Conservation (phyloP, 805 yeast species). For the Yamadazyma olivae region DNA sequence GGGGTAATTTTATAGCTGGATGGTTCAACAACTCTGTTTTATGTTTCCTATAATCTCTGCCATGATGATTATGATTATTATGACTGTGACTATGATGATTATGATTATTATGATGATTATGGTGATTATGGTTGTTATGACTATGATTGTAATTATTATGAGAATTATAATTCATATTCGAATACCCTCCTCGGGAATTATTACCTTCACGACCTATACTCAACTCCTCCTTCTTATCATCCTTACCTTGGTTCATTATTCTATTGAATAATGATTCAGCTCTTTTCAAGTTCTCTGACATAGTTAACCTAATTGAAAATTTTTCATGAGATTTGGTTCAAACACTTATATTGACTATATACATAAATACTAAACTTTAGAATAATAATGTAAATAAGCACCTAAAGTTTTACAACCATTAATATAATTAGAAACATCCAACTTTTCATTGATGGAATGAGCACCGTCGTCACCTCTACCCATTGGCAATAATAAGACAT, state of each 20-base stretch:
- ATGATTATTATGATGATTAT: slow-evolving; percentile 9
- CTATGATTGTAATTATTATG: slow-evolving; percentile 7
- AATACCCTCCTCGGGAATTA: no score
- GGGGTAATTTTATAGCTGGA: slow-evolving; percentile 34
- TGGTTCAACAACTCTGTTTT: slow-evolving; percentile 10
- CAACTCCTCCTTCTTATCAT: slow-evolving; percentile 8
- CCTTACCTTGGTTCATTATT: slow-evolving; percentile 37
- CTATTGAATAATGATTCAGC: slow-evolving; percentile 46
- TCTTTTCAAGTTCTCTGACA: slow-evolving; percentile 46
- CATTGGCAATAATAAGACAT: slow-evolving; percentile 89
- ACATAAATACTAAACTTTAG: slow-evolving; percentile 29
- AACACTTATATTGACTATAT: no score
- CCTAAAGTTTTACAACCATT: slow-evolving; percentile 92
- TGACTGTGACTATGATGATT: slow-evolving; percentile 8
- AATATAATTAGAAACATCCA: slow-evolving; percentile 83
- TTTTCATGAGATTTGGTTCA: slow-evolving; percentile 4
- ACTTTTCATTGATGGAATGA: slow-evolving; percentile 94
- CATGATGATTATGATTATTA: slow-evolving; percentile 6
- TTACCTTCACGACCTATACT: background rate
- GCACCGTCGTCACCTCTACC: slow-evolving; percentile 99
- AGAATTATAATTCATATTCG: background rate
- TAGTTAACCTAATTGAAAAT: slow-evolving; percentile 12
- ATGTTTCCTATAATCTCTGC: slow-evolving; percentile 7
- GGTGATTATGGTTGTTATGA: slow-evolving; percentile 6
- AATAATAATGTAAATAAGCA: slow-evolving; percentile 86